Evolutionary conservation across 768 basidiomycete species (phyloP).

Genomic region (Mycena amicta): DNA sequence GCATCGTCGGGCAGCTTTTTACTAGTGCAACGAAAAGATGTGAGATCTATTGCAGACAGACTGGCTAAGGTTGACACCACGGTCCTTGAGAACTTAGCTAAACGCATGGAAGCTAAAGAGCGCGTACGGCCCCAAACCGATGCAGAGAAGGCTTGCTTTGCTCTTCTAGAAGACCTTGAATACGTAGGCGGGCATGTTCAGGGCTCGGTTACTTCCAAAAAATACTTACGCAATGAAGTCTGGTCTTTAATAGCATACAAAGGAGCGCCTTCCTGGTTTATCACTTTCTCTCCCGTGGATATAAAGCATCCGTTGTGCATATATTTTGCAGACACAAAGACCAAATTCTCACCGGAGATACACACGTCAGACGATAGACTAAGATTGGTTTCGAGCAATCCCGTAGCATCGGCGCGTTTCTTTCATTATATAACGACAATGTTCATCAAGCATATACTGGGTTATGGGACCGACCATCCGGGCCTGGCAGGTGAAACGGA

Average conservation of each 20-base stretch:
- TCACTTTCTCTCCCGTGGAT: constrained; percentile 35
- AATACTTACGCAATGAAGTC: constrained; percentile 29
- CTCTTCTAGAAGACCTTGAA: background rate
- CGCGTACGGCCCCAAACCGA: background rate
- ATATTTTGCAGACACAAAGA: constrained; percentile 29
- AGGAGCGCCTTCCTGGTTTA: constrained; percentile 31
- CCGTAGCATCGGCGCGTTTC: constrained; percentile 32
- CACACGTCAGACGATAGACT: constrained; percentile 9
- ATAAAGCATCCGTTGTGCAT: constrained; percentile 33
- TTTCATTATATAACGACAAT: constrained; percentile 27
- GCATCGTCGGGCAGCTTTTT: constrained; percentile 26
- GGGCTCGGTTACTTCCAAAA: too few species aligned
- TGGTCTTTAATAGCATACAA: constrained; percentile 22
- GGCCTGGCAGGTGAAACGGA: constrained; percentile 43
- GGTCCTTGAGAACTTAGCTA: background rate
- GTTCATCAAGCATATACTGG: constrained; percentile 29
- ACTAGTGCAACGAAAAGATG: constrained; percentile 16
- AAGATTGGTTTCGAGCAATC: constrained; percentile 25
- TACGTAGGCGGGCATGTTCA: constrained; percentile 1
- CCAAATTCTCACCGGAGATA: constrained; percentile 17
- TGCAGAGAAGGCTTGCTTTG: background rate
- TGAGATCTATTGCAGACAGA: constrained; percentile 19
- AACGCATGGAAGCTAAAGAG: background rate
- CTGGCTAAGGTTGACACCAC: constrained; percentile 2
- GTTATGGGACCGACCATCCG: constrained; percentile 24